These are phyloP conservation scores for Termitomyces sp. DNA, from an alignment of 768 basidiomycete species.

Conservation along the genomic window DNA sequence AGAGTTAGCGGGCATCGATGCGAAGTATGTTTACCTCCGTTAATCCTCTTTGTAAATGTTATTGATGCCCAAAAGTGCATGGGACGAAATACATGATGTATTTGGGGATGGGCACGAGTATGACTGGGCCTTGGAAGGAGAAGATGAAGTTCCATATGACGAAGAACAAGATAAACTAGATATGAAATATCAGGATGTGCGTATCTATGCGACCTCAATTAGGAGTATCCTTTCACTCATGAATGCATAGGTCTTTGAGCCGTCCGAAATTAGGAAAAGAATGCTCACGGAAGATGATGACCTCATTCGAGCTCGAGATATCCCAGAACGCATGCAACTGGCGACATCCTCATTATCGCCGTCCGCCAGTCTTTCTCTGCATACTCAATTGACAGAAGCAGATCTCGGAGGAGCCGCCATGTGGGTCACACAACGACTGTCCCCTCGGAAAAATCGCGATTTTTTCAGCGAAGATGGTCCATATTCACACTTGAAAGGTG, in stretches of 20 bases:
- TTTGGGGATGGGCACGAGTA: conserved; percentile 97
- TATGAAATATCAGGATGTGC: conserved; percentile 82
- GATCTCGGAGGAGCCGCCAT: conserved; percentile 78
- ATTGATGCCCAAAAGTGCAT: conserved; percentile 50
- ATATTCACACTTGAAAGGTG: conserved; percentile 52
- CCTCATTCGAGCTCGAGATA: conserved; percentile 81
- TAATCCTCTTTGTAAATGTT: not conserved
- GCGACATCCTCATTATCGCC: conserved; percentile 77
- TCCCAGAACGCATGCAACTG: conserved; percentile 95
- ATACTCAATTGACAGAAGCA: conserved; percentile 58
- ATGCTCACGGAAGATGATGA: conserved; percentile 93
- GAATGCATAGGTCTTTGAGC: conserved; percentile 84
- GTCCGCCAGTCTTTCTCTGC: conserved; percentile 52
- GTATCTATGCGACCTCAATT: conserved; percentile 11
- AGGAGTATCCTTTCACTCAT: not conserved
- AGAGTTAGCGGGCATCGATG: conserved; percentile 75
- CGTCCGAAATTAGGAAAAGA: conserved; percentile 87
- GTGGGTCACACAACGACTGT: conserved; percentile 83
- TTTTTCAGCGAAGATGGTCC: conserved; percentile 66
- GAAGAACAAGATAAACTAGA: conserved; percentile 55
- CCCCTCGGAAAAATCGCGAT: conserved; percentile 61
- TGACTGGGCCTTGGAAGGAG: conserved; percentile 87
- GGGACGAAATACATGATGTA: conserved; percentile 93
- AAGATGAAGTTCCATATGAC: conserved; percentile 52
- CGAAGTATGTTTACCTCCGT: conserved; percentile 49